phyloP scores from a whole-genome alignment of 768 basidiomycete genomes.

The Gloeophyllum trabeum region DNA sequence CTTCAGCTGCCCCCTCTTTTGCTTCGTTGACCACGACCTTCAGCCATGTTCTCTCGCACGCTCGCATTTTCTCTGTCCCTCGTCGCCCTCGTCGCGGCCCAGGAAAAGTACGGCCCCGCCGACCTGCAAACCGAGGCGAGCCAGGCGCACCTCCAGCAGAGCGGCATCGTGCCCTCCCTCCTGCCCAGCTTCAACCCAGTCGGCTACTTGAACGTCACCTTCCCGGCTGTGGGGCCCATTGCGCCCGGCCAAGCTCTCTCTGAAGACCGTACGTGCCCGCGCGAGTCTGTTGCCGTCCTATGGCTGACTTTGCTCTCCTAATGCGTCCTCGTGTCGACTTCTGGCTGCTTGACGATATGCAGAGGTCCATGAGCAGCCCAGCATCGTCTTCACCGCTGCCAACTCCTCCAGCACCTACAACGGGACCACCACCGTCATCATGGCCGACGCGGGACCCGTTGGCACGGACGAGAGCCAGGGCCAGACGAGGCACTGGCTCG shows the following conservation, averaged over 20 bases:
- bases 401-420: slow-evolving; percentile 33
- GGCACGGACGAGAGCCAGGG: slow-evolving; percentile 46
- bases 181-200: slow-evolving; percentile 48
- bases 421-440: slow-evolving; percentile 53
- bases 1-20: slow-evolving; percentile 22
- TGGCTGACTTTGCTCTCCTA: neutral
- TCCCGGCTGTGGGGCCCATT: slow-evolving; percentile 33
- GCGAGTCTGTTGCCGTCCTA: neutral
- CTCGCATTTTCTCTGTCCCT: slow-evolving; percentile 13
- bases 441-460: slow-evolving; percentile 66
- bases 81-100: slow-evolving; percentile 28
- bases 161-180: slow-evolving; percentile 51
- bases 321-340: too few relatives aligned
- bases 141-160: slow-evolving; percentile 55
- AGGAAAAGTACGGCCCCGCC: too few relatives aligned
- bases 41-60: slow-evolving; percentile 23
- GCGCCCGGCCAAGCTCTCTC: slow-evolving; percentile 48
- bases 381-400: slow-evolving; percentile 36
- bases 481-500: slow-evolving; percentile 74
- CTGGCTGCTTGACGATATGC: too few relatives aligned
- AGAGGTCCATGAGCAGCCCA: slow-evolving; percentile 51
- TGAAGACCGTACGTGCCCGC: slow-evolving; percentile 29
- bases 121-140: slow-evolving; percentile 42
- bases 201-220: slow-evolving; percentile 46
- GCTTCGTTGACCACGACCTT: slow-evolving; percentile 5